phyloP scores from a whole-genome alignment of 306 rosid genomes.

The Prunus armeniaca region DNA sequence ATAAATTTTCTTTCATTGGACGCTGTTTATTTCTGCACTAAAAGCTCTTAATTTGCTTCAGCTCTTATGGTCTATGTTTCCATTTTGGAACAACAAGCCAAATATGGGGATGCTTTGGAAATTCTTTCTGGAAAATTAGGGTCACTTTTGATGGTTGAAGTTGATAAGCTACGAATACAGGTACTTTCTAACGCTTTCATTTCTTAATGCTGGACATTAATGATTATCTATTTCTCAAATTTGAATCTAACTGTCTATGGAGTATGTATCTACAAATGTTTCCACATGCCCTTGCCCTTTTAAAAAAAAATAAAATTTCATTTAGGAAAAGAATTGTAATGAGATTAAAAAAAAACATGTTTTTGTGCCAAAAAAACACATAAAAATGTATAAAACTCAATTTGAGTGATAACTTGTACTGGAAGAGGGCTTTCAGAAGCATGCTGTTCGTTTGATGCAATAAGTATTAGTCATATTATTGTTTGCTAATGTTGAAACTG shows the following conservation, averaged over 20 bases:
- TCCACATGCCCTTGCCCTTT: not conserved
- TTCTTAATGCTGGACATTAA: not conserved
- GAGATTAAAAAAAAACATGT: not conserved
- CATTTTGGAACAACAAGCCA: constrained; percentile 88
- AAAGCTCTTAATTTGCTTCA: constrained; percentile 39
- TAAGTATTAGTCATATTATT: not conserved
- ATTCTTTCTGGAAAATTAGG: constrained; percentile 90
- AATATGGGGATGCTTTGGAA: constrained; percentile 92
- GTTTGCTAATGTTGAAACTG: too few species aligned
- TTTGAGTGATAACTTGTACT: not conserved
- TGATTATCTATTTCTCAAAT: not conserved
- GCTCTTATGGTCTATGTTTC: constrained; percentile 90
- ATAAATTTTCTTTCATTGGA: constrained; percentile 6
- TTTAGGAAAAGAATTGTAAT: not conserved
- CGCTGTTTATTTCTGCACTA: constrained; percentile 16
- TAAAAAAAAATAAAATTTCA: not conserved
- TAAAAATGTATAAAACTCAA: not conserved
- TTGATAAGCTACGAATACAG: constrained; percentile 92
- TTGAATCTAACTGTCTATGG: not conserved
- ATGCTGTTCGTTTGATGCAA: not conserved
- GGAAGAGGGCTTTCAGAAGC: not conserved
- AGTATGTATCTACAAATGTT: not conserved
- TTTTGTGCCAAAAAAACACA: not conserved
- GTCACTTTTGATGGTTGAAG: constrained; percentile 70
- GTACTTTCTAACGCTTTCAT: constrained; percentile 48